phyloP scores from a whole-genome alignment of 257 asterid genomes.

The Knoxia roxburghii region DNA sequence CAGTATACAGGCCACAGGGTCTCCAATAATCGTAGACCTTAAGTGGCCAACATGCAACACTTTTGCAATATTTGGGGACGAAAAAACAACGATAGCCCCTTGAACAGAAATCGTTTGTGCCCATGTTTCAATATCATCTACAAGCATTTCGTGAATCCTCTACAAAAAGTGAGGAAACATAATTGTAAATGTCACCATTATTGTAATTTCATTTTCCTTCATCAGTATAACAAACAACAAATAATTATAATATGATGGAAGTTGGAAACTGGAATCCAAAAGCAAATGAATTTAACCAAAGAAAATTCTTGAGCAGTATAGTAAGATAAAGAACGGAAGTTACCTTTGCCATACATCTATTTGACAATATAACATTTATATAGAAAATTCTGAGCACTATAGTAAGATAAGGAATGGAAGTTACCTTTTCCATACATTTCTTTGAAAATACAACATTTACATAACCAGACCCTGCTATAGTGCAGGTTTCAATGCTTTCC shows the following conservation, averaged over 20 bases:
- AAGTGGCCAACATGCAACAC: conserved; percentile 98
- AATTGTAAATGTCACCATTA: not conserved
- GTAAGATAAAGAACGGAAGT: not conserved
- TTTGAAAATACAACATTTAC: conserved; percentile 62
- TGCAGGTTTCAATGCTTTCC: conserved; percentile 57
- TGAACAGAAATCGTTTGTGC: conserved; percentile 69
- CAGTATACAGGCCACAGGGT: conserved; percentile 83
- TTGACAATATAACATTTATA: conserved; percentile 64
- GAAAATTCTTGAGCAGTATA: not conserved
- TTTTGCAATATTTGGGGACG: conserved; percentile 94
- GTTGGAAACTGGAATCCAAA: not conserved
- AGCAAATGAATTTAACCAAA: not conserved
- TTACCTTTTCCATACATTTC: conserved; percentile 79
- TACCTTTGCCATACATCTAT: conserved; percentile 84
- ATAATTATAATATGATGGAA: not conserved
- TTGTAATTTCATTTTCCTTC: not conserved
- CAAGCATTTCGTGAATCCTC: conserved; percentile 77
- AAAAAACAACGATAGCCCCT: conserved; percentile 78
- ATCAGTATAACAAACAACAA: not conserved
- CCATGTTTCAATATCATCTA: conserved; percentile 71
- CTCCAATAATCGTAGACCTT: conserved; percentile 89
- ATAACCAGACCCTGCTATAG: conserved; percentile 84
- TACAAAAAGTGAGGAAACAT: conserved; percentile 24
- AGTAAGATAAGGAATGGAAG: too few relatives aligned
- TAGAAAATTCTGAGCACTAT: too few relatives aligned